phyloP scores from a whole-genome alignment of 192 early-diverging fungal species.

The Coemansia sp. region DNA sequence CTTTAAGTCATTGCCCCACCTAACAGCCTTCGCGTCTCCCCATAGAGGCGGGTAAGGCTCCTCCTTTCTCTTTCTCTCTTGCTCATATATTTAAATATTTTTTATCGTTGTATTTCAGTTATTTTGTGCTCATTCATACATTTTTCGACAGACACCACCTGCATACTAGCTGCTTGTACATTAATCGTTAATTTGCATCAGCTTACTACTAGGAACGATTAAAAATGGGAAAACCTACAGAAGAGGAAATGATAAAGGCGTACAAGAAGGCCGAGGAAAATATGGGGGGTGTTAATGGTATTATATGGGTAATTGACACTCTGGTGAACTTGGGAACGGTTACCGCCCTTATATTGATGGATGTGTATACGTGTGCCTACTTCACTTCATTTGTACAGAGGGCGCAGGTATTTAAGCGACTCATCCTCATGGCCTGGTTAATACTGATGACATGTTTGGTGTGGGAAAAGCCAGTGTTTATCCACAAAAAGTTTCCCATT shows the following conservation, averaged over 20 bases:
- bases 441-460: conserved; percentile 4
- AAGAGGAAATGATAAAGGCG: background rate
- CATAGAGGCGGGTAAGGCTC: background rate
- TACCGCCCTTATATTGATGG: background rate
- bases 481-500: background rate
- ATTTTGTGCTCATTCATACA: background rate
- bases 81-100: background rate
- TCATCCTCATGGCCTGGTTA: background rate
- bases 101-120: background rate
- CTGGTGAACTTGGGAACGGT: conserved; percentile 1
- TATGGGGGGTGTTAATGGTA: background rate
- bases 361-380: conserved; percentile 5
- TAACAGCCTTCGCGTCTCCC: background rate
- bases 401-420: background rate
- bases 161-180: background rate
- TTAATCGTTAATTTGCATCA: background rate
- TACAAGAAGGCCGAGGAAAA: background rate
- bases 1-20: background rate
- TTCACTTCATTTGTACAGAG: background rate
- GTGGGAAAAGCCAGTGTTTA: background rate
- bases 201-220: background rate
- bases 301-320: background rate
- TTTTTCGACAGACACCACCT: background rate
- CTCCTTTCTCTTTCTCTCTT: background rate
- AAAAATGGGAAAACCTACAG: background rate